Conservation (phyloP, 192 early-diverging fungal genomes). For the Jimgerdemannia flammicorona region DNA sequence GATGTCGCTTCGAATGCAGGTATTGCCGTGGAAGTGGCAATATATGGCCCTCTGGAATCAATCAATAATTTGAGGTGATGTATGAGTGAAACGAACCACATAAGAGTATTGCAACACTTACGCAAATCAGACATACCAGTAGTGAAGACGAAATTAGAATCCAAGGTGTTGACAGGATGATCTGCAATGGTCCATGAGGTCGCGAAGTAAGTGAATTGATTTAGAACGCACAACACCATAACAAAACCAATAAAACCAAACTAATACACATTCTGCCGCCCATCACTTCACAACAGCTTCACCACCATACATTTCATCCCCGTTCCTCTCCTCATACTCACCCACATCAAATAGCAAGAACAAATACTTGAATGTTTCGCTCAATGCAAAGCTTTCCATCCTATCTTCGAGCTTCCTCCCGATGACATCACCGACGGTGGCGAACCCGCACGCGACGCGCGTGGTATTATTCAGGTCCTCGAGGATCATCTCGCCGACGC, state of each 20-base stretch:
- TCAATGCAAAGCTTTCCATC: constrained; percentile 94
- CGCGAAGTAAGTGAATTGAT: constrained; percentile 3
- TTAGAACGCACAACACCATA: neutral
- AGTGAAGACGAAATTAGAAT: constrained; percentile 85
- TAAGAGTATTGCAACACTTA: neutral
- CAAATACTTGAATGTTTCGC: constrained; percentile 96
- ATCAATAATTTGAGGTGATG: constrained; percentile 6
- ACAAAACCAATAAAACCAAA: neutral
- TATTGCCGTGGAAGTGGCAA: constrained; percentile 34
- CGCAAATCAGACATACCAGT: constrained; percentile 45
- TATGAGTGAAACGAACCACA: neutral
- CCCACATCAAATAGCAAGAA: constrained; percentile 90
- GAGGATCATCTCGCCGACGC: constrained; percentile 85
- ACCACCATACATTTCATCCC: too few species aligned
- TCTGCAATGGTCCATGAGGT: constrained; percentile 33
- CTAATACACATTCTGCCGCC: too few species aligned
- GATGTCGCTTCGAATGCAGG: constrained; percentile 1
- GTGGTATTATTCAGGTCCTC: constrained; percentile 70
- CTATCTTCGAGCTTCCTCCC: constrained; percentile 67
- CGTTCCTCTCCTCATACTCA: constrained; percentile 19
- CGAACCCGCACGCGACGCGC: constrained; percentile 80
- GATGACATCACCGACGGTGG: constrained; percentile 60
- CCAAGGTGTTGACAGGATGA: constrained; percentile 63
- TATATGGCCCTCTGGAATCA: constrained; percentile 51
- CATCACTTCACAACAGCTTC: too few species aligned